Percentiles rank a stretch among this genome's conserved stretches.
Conservation (phyloP, 176 grass and related monocot species). For the Stipa capillata region DNA sequence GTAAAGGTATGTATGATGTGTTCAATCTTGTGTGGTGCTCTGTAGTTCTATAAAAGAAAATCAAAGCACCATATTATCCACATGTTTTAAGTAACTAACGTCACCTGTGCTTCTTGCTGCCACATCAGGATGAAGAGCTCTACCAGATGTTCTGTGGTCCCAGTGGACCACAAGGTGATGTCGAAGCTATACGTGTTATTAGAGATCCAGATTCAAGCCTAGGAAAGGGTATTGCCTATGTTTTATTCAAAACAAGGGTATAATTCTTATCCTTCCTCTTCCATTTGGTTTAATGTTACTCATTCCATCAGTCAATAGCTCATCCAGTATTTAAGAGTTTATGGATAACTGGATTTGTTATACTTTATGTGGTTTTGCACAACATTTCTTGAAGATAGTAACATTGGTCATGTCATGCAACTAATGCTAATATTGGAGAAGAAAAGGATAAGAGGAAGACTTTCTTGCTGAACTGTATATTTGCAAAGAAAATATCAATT, state of each 20-base stretch:
- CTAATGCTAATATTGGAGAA: not conserved
- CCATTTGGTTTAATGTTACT: not conserved
- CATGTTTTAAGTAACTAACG: not conserved
- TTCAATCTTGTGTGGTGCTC: not conserved
- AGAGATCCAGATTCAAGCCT: slow-evolving; percentile 74
- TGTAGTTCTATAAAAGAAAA: not conserved
- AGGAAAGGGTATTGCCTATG: slow-evolving; percentile 92
- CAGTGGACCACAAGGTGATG: slow-evolving; percentile 45
- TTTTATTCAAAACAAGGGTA: slow-evolving; percentile 98
- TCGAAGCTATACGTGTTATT: slow-evolving; percentile 85
- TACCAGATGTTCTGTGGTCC: slow-evolving; percentile 68
- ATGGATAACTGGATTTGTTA: not conserved
- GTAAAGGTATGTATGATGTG: slow-evolving; percentile 53
- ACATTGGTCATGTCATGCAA: not conserved
- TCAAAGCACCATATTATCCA: not conserved
- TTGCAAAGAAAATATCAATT: not conserved
- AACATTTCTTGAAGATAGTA: not conserved
- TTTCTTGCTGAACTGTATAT: not conserved
- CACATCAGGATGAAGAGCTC: slow-evolving; percentile 88
- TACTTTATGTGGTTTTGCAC: not conserved
- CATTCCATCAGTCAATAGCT: not conserved
- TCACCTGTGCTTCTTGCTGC: slow-evolving; percentile 12
- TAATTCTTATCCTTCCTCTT: slow-evolving; percentile 1
- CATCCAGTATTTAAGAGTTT: not conserved
- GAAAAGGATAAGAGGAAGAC: not conserved